These are phyloP conservation scores for Halenospora varia DNA, from an alignment of 495 filamentous ascomycete species.

Conservation along the genomic window DNA sequence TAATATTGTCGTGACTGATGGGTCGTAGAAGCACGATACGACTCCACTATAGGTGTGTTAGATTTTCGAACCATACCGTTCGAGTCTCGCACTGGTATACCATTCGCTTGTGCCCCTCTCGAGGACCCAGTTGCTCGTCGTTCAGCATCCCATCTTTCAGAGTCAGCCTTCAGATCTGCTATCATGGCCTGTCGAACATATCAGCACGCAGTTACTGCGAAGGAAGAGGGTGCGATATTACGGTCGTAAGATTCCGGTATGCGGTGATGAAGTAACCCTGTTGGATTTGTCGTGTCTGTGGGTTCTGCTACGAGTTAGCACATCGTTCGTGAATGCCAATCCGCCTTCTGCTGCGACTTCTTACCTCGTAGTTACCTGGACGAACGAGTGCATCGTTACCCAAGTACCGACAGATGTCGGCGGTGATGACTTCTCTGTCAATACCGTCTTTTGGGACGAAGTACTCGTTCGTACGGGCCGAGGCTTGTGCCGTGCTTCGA, in stretches of 20 bases:
- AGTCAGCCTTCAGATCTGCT: conserved; percentile 78
- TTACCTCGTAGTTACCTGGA: conserved; percentile 78
- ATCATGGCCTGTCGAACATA: conserved; percentile 67
- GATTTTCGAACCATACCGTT: conserved; percentile 49
- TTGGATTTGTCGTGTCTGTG: conserved; percentile 46
- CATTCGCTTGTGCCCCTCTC: conserved; percentile 44
- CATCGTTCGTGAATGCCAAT: not conserved
- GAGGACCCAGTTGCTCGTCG: conserved; percentile 42
- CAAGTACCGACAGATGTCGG: conserved; percentile 91
- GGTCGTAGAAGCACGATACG: conserved; percentile 46
- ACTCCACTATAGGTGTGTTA: conserved; percentile 49
- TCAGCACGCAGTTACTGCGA: conserved; percentile 11
- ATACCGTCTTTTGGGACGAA: conserved; percentile 89
- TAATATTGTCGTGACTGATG: conserved; percentile 47
- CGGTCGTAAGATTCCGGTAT: conserved; percentile 81
- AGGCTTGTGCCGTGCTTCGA: conserved; percentile 39
- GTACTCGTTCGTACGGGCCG: conserved; percentile 68
- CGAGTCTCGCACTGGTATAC: conserved; percentile 52
- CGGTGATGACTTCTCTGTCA: conserved; percentile 88
- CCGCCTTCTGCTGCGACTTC: conserved; percentile 21
- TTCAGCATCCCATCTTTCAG: conserved; percentile 75
- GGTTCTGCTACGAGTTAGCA: conserved; percentile 16
- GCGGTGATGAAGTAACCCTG: conserved; percentile 83
- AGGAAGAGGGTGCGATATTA: conserved; percentile 41
- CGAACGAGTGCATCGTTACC: conserved; percentile 88